Base-by-base conservation (phyloP, 345 rosid genomes). In the Camelina laxa region DNA sequence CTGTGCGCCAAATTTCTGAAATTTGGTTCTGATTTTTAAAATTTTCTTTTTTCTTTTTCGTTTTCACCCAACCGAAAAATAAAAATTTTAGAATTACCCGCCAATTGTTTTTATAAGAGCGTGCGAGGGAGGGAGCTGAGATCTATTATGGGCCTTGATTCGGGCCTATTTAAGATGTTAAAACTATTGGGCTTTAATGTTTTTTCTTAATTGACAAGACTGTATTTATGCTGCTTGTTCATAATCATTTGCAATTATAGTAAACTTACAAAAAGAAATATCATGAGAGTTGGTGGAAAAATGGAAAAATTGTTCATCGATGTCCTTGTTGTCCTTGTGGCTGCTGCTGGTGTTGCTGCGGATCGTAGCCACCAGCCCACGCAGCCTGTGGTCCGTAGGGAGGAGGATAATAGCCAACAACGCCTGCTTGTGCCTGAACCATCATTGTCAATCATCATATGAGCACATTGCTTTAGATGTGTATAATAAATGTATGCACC, bases 301-400 rank as follows among this genome's bases (percentile, higher is more conserved):
- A n/a, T 56, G 11, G 27, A 56, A 12, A 30, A 57, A 9, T 22
- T 14, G 19, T 83, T 85, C 89, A 91, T 82, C 85, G 66, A 80
- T 84, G 97, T 39, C 97, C 78, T 65, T 85, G 96, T 33, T 38
- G 12, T 9, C 96, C 79, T 70, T 64, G 76, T 48, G 70, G 45
- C 30, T n/a, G 73, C 5, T 69, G 74, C 22, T 63, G 96, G 73
- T 87, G 79, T 70, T 87, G 85, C 64, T 84, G 91, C 75, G 79
- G 77, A 76, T 89, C 92, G 75, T 87, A 88, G 70, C 84, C 88
- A 81, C 84, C 90, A 87, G 90, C 84, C 70, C 92, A 75, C 59
- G 80, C 83, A 77, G 92, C 81, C 6, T 73, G 88, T 39, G 74
- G 84, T 83, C 90, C 98, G 74, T 85, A 93, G 30, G 87, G 96